Base-by-base conservation (phyloP, 345 rosid species). In the Litchi chinensis region DNA sequence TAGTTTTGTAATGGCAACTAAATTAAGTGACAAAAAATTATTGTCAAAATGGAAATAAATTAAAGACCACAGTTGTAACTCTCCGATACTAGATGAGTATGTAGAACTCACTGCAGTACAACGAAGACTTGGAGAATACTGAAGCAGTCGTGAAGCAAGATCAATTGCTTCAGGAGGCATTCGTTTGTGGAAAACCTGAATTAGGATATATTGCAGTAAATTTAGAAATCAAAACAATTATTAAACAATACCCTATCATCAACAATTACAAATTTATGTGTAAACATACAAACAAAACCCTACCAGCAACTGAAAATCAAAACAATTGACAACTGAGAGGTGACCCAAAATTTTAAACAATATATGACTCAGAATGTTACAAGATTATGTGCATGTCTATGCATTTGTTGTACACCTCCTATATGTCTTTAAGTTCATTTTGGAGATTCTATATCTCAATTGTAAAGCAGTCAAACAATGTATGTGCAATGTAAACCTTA, bases 161-260 rank as follows among this genome's bases (percentile, higher is more conserved):
- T 93, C 98, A 74, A 93, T 88, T 37, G 98, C 98, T 87, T 93
- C 96, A 28, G 98, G 93, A 83, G 98, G 98, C 95, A 91, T 91
- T 67, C 91, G 81, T 78, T 91, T 91, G 80, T 90, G 93, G 82
- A 93, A 93, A 78, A 93, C 88, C 95, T 93, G 81, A 46, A 79
- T 56, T 57, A 68, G 63, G 75, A 73, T 54, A 77, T 19, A 57
- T 50, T 32, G 67, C 56, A 68, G 69, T 54, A 72, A 72, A 63
- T 70, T 56, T 8, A 40, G 46, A 40, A 19, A 18, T 19, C 10
- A 56, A 52, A 40, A 43, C 22, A 54, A 40, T 12, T 44, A 32
- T 6, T 5, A 73, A 66, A 48, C 63, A 76, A 50, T 54, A 71
- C 15, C n/a, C 26, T 6, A 26, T 15, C n/a, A 48, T 16, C 48